These are phyloP conservation scores for Parascedosporium putredinis DNA, from an alignment of 2,329 filamentous ascomycete species.

Conservation along the genomic window DNA sequence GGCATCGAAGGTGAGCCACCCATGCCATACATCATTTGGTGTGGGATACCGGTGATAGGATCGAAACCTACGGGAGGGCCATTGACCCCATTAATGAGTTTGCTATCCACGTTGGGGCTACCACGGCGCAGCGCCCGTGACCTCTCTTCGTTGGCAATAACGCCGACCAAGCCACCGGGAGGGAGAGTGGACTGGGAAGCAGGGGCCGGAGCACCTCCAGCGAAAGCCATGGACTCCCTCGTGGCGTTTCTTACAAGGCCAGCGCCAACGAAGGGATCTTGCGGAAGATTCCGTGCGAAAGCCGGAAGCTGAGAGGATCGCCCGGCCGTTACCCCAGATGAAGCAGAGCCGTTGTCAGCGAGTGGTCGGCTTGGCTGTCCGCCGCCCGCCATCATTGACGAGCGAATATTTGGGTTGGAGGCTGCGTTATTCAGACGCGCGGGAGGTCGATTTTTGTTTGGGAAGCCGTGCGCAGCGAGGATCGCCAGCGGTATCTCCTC, in stretches of 20 bases:
- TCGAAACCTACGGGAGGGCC: slow-evolving; percentile 33
- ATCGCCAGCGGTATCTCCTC: slow-evolving; percentile 83
- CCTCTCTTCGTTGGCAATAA: slow-evolving; percentile 78
- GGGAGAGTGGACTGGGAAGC: slow-evolving; percentile 29
- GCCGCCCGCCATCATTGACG: slow-evolving; percentile 27
- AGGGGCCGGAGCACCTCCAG: slow-evolving; percentile 38
- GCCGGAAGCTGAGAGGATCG: slow-evolving; percentile 50
- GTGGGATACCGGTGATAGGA: slow-evolving; percentile 27
- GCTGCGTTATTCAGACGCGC: slow-evolving; percentile 52
- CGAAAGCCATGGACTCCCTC: slow-evolving; percentile 65
- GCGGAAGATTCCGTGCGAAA: slow-evolving; percentile 72
- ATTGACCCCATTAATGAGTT: slow-evolving; percentile 25
- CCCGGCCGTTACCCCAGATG: too few relatives aligned
- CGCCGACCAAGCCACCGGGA: slow-evolving; percentile 72
- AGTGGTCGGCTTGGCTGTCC: too few relatives aligned
- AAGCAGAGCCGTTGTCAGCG: too few relatives aligned
- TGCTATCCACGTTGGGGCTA: slow-evolving; percentile 57
- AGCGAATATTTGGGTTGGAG: slow-evolving; percentile 63
- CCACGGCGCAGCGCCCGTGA: slow-evolving; percentile 68
- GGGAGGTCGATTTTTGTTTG: slow-evolving; percentile 65
- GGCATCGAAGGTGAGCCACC: slow-evolving; percentile 15
- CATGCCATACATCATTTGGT: slow-evolving; percentile 11
- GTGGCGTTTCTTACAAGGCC: slow-evolving; percentile 61
- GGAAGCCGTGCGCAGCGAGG: slow-evolving; percentile 80
- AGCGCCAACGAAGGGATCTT: slow-evolving; percentile 76